Evolutionary conservation across 148 eudicot genomes (phyloP).

Genomic region (Spergularia bocconei): DNA sequence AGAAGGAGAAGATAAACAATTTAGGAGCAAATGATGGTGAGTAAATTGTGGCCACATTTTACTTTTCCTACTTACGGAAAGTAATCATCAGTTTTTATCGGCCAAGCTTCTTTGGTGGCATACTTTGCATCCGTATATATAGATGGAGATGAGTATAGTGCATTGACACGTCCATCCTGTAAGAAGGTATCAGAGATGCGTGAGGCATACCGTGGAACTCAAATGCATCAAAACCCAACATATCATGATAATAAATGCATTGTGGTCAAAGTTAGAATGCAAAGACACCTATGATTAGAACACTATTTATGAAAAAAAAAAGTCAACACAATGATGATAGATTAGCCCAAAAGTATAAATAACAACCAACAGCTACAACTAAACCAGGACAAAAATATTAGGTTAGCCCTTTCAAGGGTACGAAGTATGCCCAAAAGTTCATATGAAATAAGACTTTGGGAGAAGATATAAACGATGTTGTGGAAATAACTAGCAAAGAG

Average conservation of each 20-base stretch:
- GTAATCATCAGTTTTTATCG: conserved; percentile 81
- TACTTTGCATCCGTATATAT: conserved; percentile 90
- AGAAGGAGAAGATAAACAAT: neutral
- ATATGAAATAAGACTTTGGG: neutral
- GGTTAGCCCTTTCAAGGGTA: neutral
- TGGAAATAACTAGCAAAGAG: conserved; percentile 2
- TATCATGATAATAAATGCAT: neutral
- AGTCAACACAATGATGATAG: neutral
- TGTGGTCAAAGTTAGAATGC: neutral
- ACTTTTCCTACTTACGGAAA: conserved; percentile 73
- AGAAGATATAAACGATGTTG: neutral
- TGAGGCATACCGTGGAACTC: conserved; percentile 6
- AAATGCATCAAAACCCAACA: neutral
- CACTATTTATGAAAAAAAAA: neutral
- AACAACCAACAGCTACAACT: neutral
- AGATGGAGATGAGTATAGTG: conserved; percentile 87
- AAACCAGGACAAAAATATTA: neutral
- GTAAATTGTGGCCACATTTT: neutral
- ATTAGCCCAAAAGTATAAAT: neutral
- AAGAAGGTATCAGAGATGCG: conserved; percentile 15
- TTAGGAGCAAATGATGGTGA: neutral
- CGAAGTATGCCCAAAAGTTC: neutral
- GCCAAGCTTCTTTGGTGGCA: conserved; percentile 70
- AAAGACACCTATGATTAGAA: neutral
- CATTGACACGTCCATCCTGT: conserved; percentile 98